Percentiles rank a stretch among this genome's conserved stretches.
Conservation (phyloP, 768 basidiomycete genomes). For the Trametes gibbosa region DNA sequence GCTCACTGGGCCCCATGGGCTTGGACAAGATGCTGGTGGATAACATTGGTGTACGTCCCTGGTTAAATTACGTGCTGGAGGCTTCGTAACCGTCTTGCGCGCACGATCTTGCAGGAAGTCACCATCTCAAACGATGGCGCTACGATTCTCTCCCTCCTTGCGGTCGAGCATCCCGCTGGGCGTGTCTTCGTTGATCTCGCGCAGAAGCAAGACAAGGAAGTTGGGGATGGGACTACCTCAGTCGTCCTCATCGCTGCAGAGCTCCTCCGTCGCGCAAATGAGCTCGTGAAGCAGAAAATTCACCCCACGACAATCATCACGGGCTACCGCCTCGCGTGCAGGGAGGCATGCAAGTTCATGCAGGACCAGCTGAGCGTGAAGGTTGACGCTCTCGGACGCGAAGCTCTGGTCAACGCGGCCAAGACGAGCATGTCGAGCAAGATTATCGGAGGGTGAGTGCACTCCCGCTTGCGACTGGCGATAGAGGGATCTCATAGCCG, state of each 20-base stretch:
- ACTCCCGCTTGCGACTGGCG: too few relatives aligned
- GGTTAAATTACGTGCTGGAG: background rate
- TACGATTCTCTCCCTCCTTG: slow-evolving; percentile 91
- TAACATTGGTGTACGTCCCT: slow-evolving; percentile 80
- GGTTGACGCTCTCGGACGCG: slow-evolving; percentile 87
- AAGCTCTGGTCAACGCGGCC: slow-evolving; percentile 91
- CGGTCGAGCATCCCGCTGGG: slow-evolving; percentile 96
- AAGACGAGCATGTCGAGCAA: slow-evolving; percentile 99
- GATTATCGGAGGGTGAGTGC: slow-evolving; percentile 89
- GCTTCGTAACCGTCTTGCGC: background rate
- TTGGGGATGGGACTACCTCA: slow-evolving; percentile 98
- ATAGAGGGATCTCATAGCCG: background rate
- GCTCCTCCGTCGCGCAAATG: slow-evolving; percentile 92
- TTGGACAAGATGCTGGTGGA: slow-evolving; percentile 98
- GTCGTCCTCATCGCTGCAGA: slow-evolving; percentile 99
- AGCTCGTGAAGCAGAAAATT: slow-evolving; percentile 96
- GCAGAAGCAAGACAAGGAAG: slow-evolving; percentile 99
- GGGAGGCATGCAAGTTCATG: slow-evolving; percentile 97
- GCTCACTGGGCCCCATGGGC: slow-evolving; percentile 91
- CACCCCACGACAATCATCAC: slow-evolving; percentile 99
- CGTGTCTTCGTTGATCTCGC: slow-evolving; percentile 97
- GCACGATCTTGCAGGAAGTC: slow-evolving; percentile 66
- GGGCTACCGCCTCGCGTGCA: slow-evolving; percentile 94
- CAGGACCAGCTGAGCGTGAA: slow-evolving; percentile 95
- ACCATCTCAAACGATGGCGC: slow-evolving; percentile 99